phyloP scores from a whole-genome alignment of 2,329 filamentous ascomycete species.

The Emmonsia crescens region DNA sequence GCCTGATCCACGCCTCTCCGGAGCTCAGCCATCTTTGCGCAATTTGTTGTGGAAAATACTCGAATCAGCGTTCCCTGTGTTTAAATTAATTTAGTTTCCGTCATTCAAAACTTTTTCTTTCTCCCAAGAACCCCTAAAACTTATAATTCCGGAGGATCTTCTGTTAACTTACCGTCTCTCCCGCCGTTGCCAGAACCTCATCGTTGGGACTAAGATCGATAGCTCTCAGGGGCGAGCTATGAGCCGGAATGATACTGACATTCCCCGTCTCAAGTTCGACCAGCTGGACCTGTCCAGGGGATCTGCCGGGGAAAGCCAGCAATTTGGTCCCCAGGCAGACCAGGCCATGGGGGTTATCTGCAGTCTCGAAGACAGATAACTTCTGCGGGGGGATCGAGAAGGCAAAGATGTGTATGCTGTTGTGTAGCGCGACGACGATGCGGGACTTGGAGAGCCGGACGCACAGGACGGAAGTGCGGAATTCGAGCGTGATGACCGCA shows the following conservation, averaged over 20 bases:
- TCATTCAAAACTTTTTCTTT: background rate
- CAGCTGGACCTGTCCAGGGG: constrained; percentile 76
- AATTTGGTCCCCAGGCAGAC: constrained; percentile 64
- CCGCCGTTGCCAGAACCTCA: constrained; percentile 75
- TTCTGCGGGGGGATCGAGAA: constrained; percentile 63
- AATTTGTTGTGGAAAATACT: constrained; percentile 69
- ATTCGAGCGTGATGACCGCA: constrained; percentile 64
- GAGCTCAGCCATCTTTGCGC: constrained; percentile 71
- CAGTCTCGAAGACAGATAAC: constrained; percentile 69
- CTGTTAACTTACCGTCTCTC: constrained; percentile 51
- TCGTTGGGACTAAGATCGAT: constrained; percentile 72
- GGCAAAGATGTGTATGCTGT: constrained; percentile 69
- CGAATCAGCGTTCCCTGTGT: constrained; percentile 71
- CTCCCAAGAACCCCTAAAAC: background rate
- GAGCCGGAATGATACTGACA: constrained; percentile 88
- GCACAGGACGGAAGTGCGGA: constrained; percentile 68
- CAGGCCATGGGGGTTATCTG: constrained; percentile 70
- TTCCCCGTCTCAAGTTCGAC: constrained; percentile 67
- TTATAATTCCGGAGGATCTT: background rate
- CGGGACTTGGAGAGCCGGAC: constrained; percentile 65
- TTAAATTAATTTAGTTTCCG: background rate
- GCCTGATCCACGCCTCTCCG: constrained; percentile 83
- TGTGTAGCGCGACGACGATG: constrained; percentile 70
- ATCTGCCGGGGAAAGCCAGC: constrained; percentile 79
- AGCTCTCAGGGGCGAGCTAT: constrained; percentile 66